Base-by-base conservation (phyloP, 148 eudicot species). In the Agrostemma githago region DNA sequence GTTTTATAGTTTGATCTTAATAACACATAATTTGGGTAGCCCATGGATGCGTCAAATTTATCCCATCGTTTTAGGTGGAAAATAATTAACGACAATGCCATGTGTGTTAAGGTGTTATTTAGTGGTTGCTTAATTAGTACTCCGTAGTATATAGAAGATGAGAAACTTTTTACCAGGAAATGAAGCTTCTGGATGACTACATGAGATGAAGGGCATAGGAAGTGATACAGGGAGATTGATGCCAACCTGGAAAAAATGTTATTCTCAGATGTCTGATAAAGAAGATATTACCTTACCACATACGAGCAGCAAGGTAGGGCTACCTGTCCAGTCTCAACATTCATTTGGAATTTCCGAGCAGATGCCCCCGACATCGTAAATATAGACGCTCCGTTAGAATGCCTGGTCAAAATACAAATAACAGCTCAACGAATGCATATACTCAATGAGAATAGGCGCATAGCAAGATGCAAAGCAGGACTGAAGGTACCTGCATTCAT, bases 311-410 rank as follows among this genome's bases (percentile, higher is more conserved):
- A 39, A 20, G 1, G 19, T 21, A 14, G 34, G 34, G 58, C 66
- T 84, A 88, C 96, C 87, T 87, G 89, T 66, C 88, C 85, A 81
- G 82, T 81, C 68, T 88, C 89, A 37, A 90, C 68, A 71, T 85
- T 82, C 21, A 53, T 72, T 81, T 88, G 92, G 74, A 90, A 90
- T 72, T 84, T 85, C 74, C 86, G 84, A 54, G 92, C 89, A 71
- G 86, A 82, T 38, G 84, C 85, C 62, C 85, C 85, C 14, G 92
- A 90, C 51, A 84, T 56, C 4, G 92, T 88, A 72, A 81, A 90
- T 75, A 88, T 90, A 70, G 90, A 85, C 67, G 86, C 92, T 72
- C 90, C 96, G 77, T 71, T 80, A 74, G 82, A 80, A 76, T 77
- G 74, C 79, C 92, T 88, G 84, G 48, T 34, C 17, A 77, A 64